phyloP scores from a whole-genome alignment of 805 yeast genomes.

The Grigorovia humatica region DNA sequence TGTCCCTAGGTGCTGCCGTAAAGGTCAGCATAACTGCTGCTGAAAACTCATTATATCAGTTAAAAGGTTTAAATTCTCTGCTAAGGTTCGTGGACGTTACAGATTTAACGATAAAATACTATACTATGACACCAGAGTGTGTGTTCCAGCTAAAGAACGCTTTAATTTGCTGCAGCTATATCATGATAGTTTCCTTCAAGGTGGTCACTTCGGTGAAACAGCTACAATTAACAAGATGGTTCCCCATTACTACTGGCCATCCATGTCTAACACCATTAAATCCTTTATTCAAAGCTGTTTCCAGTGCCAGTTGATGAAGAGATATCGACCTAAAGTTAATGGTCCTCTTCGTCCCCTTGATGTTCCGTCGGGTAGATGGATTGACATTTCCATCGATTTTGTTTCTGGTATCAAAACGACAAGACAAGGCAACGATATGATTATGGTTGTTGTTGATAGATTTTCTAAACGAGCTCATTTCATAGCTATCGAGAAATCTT shows the following conservation, averaged over 20 bases:
- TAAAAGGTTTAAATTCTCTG: too few species aligned
- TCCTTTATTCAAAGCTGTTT: conserved; percentile 2
- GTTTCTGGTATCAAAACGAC: conserved; percentile 8
- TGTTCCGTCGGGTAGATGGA: conserved; percentile 13
- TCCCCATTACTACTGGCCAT: conserved; percentile 6
- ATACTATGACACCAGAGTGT: background rate
- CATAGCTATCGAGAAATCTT: conserved; percentile 4
- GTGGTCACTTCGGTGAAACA: conserved; percentile 8
- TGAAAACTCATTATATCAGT: too few species aligned
- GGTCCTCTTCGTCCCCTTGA: conserved; percentile 6
- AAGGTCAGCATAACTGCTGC: too few species aligned
- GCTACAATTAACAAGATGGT: conserved; percentile 4
- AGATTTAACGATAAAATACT: too few species aligned
- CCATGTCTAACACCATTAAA: background rate
- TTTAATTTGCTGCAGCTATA: background rate
- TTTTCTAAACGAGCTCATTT: conserved; percentile 12
- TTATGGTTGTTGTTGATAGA: conserved; percentile 10
- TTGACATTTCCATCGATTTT: conserved; percentile 13
- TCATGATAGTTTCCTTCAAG: conserved; percentile 5
- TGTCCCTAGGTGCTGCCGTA: too few species aligned
- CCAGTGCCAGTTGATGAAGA: conserved; percentile 7
- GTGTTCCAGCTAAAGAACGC: background rate
- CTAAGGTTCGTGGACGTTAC: too few species aligned
- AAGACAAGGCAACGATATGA: conserved; percentile 2
- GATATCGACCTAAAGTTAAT: conserved; percentile 3